Evolutionary conservation across 495 filamentous ascomycete species (phyloP), one percentile per base, ranked within the genome.

Genomic region (Pseudoneurospora amorphoporcata): DNA sequence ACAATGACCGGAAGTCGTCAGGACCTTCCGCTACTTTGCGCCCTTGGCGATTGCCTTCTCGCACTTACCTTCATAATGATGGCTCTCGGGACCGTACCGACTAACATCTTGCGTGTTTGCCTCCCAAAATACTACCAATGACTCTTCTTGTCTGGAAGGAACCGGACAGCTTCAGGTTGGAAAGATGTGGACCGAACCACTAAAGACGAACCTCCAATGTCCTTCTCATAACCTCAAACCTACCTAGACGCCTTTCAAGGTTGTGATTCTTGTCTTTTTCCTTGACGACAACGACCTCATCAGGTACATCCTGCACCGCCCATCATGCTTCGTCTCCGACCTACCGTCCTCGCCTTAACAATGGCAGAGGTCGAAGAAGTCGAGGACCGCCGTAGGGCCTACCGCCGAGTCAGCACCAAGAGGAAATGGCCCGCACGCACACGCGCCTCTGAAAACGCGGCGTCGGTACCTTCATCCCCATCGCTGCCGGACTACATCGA

Each of bases 291-390:
- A 42, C 16, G 17, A 10, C 70, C 41, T 43, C 68, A 37, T 45
- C 69, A 39, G 68, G 69, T 40, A 35, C 37, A 53, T 41, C 17
- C 9, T 69, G 23, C 19, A 12, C 19, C 47, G 23, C 45, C 61
- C 77, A 75, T 69, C 70, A 91, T 91, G 89, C 80, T 91, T 68
- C 86, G 89, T 73, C 78, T 85, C 35, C 77, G 79, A 43, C 84
- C 86, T 12, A 88, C 87, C 0, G 79, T 82, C 41, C 85, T 91
- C 75, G 79, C 80, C 8, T 76, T 91, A 45, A 84, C 83, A 39
- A 83, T 85, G 41, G 78, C 82, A 14, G 89, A 91, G 76, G 75
- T 91, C 39, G 80, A 81, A 74, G 83, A 87, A 53, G 81, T 82
- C 29, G 82, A 84, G 17, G 73, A 78, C 8, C 84, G 84, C 41